Evolutionary conservation across 306 rosid species (phyloP).

Genomic region (Leucaena leucocephala): DNA sequence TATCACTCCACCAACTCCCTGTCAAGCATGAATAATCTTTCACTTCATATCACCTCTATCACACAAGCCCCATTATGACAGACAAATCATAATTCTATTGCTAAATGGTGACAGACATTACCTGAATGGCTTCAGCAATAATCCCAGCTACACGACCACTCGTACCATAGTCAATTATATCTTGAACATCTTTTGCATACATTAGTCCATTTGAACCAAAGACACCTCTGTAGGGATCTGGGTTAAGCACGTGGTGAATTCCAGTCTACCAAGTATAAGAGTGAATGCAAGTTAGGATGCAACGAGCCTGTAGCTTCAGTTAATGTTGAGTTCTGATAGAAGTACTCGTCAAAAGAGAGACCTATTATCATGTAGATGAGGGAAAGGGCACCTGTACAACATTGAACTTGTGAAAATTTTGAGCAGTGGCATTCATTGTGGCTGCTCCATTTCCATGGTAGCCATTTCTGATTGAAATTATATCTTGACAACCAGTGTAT

Average conservation of each 20-base stretch:
- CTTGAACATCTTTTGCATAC: slow-evolving; percentile 54
- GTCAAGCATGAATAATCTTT: slow-evolving; percentile 26
- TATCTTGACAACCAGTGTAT: slow-evolving; percentile 48
- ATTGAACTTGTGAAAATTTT: slow-evolving; percentile 47
- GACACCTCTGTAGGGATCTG: slow-evolving; percentile 52
- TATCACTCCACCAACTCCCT: slow-evolving; percentile 61
- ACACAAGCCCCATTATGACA: slow-evolving; percentile 15
- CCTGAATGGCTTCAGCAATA: slow-evolving; percentile 56
- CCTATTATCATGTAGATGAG: slow-evolving; percentile 19
- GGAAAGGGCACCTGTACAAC: slow-evolving; percentile 42
- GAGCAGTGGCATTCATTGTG: slow-evolving; percentile 52
- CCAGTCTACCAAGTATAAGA: slow-evolving; percentile 42
- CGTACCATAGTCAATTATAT: slow-evolving; percentile 52
- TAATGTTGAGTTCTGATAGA: background rate
- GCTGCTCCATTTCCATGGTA: slow-evolving; percentile 58
- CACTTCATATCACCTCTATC: slow-evolving; percentile 22
- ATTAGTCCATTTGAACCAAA: slow-evolving; percentile 50
- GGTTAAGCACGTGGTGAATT: slow-evolving; percentile 53
- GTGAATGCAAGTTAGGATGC: background rate
- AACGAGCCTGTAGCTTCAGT: background rate
- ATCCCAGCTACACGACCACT: slow-evolving; percentile 47
- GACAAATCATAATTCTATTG: background rate
- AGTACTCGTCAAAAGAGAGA: slow-evolving; percentile 18
- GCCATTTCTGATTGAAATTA: slow-evolving; percentile 56
- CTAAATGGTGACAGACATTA: slow-evolving; percentile 21